These are phyloP conservation scores for Vanderwaltozyma tropicalis DNA, from an alignment of 805 yeast genomes.

Conservation along the genomic window DNA sequence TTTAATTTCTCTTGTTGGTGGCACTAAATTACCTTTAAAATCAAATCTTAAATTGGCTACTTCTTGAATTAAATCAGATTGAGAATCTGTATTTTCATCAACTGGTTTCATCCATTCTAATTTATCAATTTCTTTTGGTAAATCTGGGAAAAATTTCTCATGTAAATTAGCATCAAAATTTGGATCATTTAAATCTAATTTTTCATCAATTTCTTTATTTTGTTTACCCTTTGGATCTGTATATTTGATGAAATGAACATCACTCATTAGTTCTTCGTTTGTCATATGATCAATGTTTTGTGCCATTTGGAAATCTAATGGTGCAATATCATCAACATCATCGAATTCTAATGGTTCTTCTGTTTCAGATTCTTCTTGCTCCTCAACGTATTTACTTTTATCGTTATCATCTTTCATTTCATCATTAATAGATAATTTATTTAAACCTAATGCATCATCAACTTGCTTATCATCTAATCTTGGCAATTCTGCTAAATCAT, in stretches of 20 bases:
- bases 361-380: constrained; percentile 2
- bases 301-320: constrained; percentile 38
- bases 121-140: constrained; percentile 72
- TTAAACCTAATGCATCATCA: constrained; percentile 20
- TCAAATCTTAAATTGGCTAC: constrained; percentile 76
- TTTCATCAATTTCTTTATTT: constrained; percentile 21
- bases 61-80: constrained; percentile 29
- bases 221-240: not conserved
- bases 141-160: constrained; percentile 78
- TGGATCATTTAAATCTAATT: constrained; percentile 62
- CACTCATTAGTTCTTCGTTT: constrained; percentile 32
- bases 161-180: constrained; percentile 69
- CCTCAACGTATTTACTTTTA: constrained; percentile 9
- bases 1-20: constrained; percentile 40
- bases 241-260: constrained; percentile 62
- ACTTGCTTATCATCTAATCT: constrained; percentile 21
- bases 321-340: constrained; percentile 44
- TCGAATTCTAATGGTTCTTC: constrained; percentile 30
- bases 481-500: constrained; percentile 15
- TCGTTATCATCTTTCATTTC: constrained; percentile 14
- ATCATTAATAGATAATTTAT: not conserved
- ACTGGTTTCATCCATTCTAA: constrained; percentile 87
- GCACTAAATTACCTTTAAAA: constrained; percentile 68
- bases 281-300: constrained; percentile 36
- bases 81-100: constrained; percentile 30